Evolutionary conservation across 2,329 filamentous ascomycete species (phyloP).

Genomic region (Bipolaris zeicola): DNA sequence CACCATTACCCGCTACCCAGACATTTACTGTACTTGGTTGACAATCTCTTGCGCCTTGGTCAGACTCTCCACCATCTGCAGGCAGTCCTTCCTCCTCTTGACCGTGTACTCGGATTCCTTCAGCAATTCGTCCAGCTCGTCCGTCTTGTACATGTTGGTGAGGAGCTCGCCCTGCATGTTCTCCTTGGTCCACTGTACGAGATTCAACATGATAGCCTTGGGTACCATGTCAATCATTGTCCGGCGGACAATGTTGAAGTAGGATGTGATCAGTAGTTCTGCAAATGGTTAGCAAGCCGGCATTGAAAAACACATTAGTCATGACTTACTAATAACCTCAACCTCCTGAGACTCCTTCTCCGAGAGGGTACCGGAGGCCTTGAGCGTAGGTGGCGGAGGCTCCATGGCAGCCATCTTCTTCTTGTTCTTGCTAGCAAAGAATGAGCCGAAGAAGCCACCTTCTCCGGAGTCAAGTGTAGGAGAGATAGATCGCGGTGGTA

Average conservation of each 20-base stretch:
- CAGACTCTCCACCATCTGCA: conserved; percentile 98
- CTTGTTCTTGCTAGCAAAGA: conserved; percentile 99
- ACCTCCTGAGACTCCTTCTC: conserved; percentile 96
- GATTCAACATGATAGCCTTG: conserved; percentile 97
- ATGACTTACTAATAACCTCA: conserved; percentile 88
- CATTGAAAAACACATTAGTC: not conserved
- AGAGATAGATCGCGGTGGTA: conserved; percentile 74
- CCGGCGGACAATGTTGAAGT: conserved; percentile 96
- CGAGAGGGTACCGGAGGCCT: conserved; percentile 89
- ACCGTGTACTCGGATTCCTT: conserved; percentile 99
- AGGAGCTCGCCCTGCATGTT: conserved; percentile 98
- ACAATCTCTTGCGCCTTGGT: conserved; percentile 93
- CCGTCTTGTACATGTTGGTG: conserved; percentile 94
- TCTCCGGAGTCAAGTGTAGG: conserved; percentile 72
- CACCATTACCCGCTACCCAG: conserved; percentile 6
- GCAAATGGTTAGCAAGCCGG: conserved; percentile 25
- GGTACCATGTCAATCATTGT: conserved; percentile 99
- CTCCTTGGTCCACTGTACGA: conserved; percentile 95
- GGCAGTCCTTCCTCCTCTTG: conserved; percentile 93
- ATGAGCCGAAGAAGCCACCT: conserved; percentile 92
- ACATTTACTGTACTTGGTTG: conserved; percentile 64
- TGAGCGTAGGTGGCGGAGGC: conserved; percentile 86
- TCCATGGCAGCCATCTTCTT: conserved; percentile 99
- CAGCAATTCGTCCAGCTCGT: conserved; percentile 88
- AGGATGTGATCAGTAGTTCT: conserved; percentile 95